Evolutionary conservation across 2,329 filamentous ascomycete species (phyloP).

Genomic region (Claviceps paspali): DNA sequence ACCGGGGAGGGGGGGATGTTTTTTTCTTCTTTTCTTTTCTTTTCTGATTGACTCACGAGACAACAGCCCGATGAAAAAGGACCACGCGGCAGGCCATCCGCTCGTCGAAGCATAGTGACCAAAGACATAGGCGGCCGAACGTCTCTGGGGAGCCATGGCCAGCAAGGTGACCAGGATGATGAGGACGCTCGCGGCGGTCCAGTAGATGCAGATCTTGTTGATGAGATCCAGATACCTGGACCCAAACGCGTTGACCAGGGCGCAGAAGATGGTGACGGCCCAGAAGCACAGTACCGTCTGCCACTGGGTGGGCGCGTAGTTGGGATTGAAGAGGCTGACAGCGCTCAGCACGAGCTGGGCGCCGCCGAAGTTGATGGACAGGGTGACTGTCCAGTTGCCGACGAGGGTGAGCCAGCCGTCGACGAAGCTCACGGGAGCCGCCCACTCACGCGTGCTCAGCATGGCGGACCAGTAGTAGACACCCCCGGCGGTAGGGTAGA

Average conservation of each 20-base stretch:
- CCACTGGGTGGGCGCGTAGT: constrained; percentile 45
- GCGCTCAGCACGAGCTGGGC: constrained; percentile 54
- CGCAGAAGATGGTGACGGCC: constrained; percentile 46
- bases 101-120: constrained; percentile 48
- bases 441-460: constrained; percentile 45
- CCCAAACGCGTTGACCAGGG: constrained; percentile 52
- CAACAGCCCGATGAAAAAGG: constrained; percentile 39
- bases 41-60: constrained; percentile 26
- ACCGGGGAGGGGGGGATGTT: too few species aligned
- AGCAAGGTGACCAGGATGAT: constrained; percentile 57
- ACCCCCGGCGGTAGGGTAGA: constrained; percentile 45
- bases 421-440: constrained; percentile 51
- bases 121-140: constrained; percentile 51
- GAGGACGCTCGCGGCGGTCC: constrained; percentile 54
- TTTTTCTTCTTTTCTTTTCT: too few species aligned
- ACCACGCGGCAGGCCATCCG: constrained; percentile 55
- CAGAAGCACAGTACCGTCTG: constrained; percentile 65
- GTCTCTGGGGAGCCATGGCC: constrained; percentile 47
- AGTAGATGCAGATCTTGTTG: constrained; percentile 58
- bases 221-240: constrained; percentile 44
- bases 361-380: constrained; percentile 56
- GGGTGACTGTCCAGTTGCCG: constrained; percentile 55
- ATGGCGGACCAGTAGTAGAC: constrained; percentile 63
- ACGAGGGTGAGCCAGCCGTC: constrained; percentile 62
- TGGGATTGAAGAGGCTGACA: constrained; percentile 48